phyloP scores from a whole-genome alignment of 768 basidiomycete species.

The Tephrocybe rancida region DNA sequence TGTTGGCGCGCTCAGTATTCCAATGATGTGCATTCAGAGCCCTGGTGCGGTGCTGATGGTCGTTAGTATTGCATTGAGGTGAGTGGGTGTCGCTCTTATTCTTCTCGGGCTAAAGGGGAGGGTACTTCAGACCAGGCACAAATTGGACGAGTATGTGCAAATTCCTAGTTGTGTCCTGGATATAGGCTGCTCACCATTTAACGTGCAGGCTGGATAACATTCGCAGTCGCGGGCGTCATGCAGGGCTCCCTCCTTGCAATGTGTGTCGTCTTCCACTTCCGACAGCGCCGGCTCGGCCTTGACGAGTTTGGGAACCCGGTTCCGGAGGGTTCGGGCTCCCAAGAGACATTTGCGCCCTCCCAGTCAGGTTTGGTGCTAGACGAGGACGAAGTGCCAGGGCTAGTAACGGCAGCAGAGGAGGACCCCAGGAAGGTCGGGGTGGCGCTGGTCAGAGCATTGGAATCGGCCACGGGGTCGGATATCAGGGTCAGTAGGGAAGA shows the following conservation, averaged over 20 bases:
- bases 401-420: conserved; percentile 24
- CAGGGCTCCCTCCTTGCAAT: conserved; percentile 81
- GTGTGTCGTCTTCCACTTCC: conserved; percentile 84
- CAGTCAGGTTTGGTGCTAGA: neutral
- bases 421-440: conserved; percentile 22
- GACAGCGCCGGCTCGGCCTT: conserved; percentile 73
- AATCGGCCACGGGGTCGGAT: conserved; percentile 24
- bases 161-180: neutral
- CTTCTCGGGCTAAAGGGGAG: too few species aligned
- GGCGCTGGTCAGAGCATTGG: conserved; percentile 24
- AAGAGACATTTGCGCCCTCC: too few species aligned
- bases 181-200: neutral
- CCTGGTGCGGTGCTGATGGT: conserved; percentile 92
- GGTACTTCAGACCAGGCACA: conserved; percentile 71
- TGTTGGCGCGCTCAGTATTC: conserved; percentile 91
- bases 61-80: conserved; percentile 74
- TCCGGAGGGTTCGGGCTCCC: too few species aligned
- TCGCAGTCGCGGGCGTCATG: conserved; percentile 80
- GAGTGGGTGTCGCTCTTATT: too few species aligned
- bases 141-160: conserved; percentile 76
- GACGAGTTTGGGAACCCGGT: conserved; percentile 91
- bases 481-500: conserved; percentile 13
- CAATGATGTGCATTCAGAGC: conserved; percentile 95
- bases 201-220: conserved; percentile 73
- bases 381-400: conserved; percentile 21